Evolutionary conservation across 139 green algal genomes (phyloP), one percentile per base, ranked within the genome.

Genomic region (Axilococcus clingmanii): DNA sequence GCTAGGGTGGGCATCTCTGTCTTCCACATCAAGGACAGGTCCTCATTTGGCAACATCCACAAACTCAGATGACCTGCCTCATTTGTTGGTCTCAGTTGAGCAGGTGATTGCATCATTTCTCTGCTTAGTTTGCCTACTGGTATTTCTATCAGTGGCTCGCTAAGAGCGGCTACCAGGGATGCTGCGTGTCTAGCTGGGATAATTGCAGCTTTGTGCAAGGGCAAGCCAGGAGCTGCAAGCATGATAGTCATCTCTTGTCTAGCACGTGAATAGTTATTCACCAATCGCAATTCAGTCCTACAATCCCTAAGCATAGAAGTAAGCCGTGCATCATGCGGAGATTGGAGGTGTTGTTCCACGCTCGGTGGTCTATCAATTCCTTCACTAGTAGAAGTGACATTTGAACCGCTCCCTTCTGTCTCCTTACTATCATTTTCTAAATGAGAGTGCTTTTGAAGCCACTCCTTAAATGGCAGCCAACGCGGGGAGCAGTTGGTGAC

Each of bases 1-100:
- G 24, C 19, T 12, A 20, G 5, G 5, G 15, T 28, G 20, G 32
- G 41, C 1, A 30, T 30, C 24, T 57, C 27, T 5, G 37, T 37
- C 36, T 66, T 48, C 53, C 48, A 72, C 5, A 61, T 35, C 4
- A 72, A 43, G 14, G 56, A 62, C 19, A 72, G 41, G 7, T 33
- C 25, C 40, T 72, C 63, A 55, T 66, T 48, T n/a, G 56, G 63
- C 32, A 72, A 42, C 7, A 72, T 48, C 49, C 57, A 72, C 14
- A 72, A 56, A 40, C 44, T 42, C 3, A 72, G 41, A n/a, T 12
- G 27, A 7, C 40, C 40, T 34, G 46, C 11, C 19, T 52, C 57
- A 3, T 30, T 9, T 3, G 33, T 56, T 17, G 63, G 48, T 27
- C 57, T 32, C 8, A 72, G 28, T 19, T 33, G 31, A 23, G 41